Evolutionary conservation across 2,329 filamentous ascomycete genomes (phyloP).

Genomic region (Tolypocladium sp.): DNA sequence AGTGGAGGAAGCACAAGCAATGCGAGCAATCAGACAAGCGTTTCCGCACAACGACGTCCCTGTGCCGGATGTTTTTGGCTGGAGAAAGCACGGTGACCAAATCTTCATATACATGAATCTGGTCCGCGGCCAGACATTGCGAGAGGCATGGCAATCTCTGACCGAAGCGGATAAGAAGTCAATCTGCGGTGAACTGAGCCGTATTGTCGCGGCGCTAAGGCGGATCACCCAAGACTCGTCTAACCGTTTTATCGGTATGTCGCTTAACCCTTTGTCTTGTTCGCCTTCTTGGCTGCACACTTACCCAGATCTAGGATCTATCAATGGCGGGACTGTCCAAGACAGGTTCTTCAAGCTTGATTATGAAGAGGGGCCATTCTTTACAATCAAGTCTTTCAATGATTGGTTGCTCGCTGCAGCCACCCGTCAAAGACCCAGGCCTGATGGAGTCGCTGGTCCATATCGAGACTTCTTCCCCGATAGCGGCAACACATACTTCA

Average conservation of each 20-base stretch:
- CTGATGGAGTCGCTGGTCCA: slow-evolving; percentile 3
- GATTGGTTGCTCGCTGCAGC: slow-evolving; percentile 11
- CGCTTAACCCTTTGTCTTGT: background rate
- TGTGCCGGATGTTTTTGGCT: slow-evolving; percentile 23
- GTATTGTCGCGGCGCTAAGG: background rate
- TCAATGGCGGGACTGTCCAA: slow-evolving; percentile 11
- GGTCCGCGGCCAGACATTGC: slow-evolving; percentile 8
- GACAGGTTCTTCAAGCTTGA: slow-evolving; percentile 13
- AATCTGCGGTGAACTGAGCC: slow-evolving; percentile 5
- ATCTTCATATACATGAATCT: slow-evolving; percentile 13
- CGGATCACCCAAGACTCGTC: slow-evolving; percentile 1
- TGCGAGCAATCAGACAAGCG: slow-evolving; percentile 3
- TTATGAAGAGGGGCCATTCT: slow-evolving; percentile 10
- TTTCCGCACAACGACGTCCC: slow-evolving; percentile 7
- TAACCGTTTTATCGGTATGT: slow-evolving; percentile 5
- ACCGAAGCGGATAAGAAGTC: slow-evolving; percentile 8
- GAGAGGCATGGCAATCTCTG: slow-evolving; percentile 10
- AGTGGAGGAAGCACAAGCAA: slow-evolving; percentile 6
- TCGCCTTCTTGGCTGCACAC: background rate
- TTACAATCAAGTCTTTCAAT: slow-evolving; percentile 10
- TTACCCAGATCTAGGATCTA: slow-evolving; percentile 7
- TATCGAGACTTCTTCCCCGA: slow-evolving; percentile 10
- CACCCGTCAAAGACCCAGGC: slow-evolving; percentile 8
- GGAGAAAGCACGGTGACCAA: slow-evolving; percentile 6
- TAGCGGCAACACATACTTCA: slow-evolving; percentile 10